Evolutionary conservation across 106 monocot species (phyloP).

Genomic region (Allium cepa): DNA sequence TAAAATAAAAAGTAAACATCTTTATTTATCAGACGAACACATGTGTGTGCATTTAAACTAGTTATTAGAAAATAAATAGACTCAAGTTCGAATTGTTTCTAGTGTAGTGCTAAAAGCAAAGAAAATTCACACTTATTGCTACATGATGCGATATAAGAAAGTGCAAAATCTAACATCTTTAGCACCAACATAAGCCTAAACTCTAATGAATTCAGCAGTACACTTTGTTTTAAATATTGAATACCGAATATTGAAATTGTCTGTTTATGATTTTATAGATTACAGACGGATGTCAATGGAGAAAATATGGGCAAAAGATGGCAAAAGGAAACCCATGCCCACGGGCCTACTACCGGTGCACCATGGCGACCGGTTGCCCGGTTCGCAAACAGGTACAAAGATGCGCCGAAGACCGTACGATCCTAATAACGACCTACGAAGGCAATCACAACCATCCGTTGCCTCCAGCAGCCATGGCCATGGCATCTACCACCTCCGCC

Average conservation of each 20-base stretch:
- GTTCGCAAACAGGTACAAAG: constrained; percentile 89
- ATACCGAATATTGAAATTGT: not conserved
- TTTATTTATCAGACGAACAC: too few relatives aligned
- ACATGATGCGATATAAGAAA: too few relatives aligned
- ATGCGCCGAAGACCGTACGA: constrained; percentile 55
- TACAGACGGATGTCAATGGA: constrained; percentile 90
- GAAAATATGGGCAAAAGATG: constrained; percentile 86
- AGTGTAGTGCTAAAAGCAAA: too few relatives aligned
- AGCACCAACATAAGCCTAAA: too few relatives aligned
- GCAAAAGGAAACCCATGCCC: constrained; percentile 83
- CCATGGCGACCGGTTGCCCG: constrained; percentile 64
- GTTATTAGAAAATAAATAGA: too few relatives aligned
- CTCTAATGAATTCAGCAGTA: too few relatives aligned
- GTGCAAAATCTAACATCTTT: not conserved
- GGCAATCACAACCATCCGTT: constrained; percentile 78
- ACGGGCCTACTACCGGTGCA: constrained; percentile 76
- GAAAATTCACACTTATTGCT: too few relatives aligned
- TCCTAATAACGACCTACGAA: constrained; percentile 76
- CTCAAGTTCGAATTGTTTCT: too few relatives aligned
- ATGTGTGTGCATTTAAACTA: too few relatives aligned
- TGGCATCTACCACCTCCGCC: constrained; percentile 76
- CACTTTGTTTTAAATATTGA: not conserved
- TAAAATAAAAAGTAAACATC: too few relatives aligned
- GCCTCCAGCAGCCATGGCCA: constrained; percentile 63
- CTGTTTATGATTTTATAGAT: constrained; percentile 31